A percentile compares a stretch with the other conserved stretches of the same genome.
phyloP scores from a whole-genome alignment of 768 basidiomycete genomes.

The Cubamyces sp. region DNA sequence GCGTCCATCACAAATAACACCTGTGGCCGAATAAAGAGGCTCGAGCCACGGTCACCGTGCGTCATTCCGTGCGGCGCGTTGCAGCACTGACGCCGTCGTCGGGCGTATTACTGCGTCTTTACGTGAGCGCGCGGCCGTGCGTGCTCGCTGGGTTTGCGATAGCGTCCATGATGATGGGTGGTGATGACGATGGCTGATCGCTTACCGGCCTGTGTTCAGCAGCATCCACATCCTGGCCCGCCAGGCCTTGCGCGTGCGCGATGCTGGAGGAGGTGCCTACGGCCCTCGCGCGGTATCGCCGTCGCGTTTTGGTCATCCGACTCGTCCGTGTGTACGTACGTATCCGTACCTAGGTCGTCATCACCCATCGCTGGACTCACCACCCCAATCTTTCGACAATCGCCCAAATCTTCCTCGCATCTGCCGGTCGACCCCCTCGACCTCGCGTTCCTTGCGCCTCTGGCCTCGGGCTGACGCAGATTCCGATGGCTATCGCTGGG shows the following conservation, averaged over 20 bases:
- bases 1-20: conserved; percentile 6
- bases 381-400: not conserved
- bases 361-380: not conserved
- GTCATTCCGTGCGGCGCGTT: not conserved
- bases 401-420: not conserved
- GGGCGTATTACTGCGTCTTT: not conserved
- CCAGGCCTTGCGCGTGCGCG: not conserved
- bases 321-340: not conserved
- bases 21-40: too few species aligned
- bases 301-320: not conserved
- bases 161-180: not conserved
- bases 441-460: too few species aligned
- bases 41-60: not conserved
- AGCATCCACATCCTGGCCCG: too few species aligned
- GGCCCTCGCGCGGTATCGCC: conserved; percentile 13
- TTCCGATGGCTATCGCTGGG: too few species aligned
- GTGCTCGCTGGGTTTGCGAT: not conserved
- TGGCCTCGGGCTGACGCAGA: too few species aligned
- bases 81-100: not conserved
- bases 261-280: not conserved
- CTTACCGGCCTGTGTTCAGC: not conserved
- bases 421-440: too few species aligned
- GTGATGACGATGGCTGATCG: not conserved
- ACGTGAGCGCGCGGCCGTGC: not conserved
- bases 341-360: not conserved